Evolutionary conservation across 345 rosid species (phyloP), one percentile per base, ranked within the genome.

Genomic region (Aegle marmelos): DNA sequence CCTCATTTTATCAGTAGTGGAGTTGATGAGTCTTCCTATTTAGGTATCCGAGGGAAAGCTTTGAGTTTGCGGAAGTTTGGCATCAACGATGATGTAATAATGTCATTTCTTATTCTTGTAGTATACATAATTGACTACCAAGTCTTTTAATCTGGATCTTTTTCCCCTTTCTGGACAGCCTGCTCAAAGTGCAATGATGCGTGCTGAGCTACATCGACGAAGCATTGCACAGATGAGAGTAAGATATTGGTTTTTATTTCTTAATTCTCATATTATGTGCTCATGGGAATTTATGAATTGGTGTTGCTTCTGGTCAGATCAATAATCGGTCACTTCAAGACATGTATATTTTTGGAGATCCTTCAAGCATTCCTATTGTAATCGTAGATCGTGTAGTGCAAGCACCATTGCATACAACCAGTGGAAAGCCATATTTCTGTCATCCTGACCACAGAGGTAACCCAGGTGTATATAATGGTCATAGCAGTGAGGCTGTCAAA

Each of bases 181-280:
- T 78, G 87, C 92, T 16, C 94, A 94, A 76, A 69, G 82, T 79
- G 97, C 97, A 84, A 90, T 90, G 37, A 88, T 87, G 76, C 97
- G 95, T 58, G 99, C 99, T 72, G 99, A 94, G 81, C 92, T 96
- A 76, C 98, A 96, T 84, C 90, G 98, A 64, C 92, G 93, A 79
- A 94, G 99, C 83, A 91, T 96, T 41, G 97, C 95, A n/a, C 99
- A 94, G 77, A 96, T 96, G 99, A 89, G 88, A 91, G 99, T 94
- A 79, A 86, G 89, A 73, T 79, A 24, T 70, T 39, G 68, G 74
- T 85, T 31, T 75, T 16, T 63, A 33, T 48, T 71, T 54, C 62
- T 81, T 36, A 76, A 31, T 59, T 53, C 14, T 21, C 17, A 60
- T 68, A 48, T 70, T 65, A 34, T 60, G 17, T 71, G 59, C 67